These are phyloP conservation scores for Salix viminalis DNA, from an alignment of 345 rosid species.

Conservation along the genomic window DNA sequence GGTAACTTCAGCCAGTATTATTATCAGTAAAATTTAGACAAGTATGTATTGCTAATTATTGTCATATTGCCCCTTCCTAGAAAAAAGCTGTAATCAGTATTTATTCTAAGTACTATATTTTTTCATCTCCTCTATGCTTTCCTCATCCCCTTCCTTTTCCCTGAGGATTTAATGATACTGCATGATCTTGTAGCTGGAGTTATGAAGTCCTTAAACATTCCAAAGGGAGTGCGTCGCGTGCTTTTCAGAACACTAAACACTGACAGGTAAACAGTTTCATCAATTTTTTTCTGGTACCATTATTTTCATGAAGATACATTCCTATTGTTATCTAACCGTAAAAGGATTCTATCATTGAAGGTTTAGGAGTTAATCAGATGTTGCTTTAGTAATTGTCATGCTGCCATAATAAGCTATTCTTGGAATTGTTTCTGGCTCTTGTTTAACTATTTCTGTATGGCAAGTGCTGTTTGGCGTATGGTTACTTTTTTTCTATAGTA, in stretches of 20 bases:
- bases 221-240: constrained; percentile 73
- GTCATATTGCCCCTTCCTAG: too few species aligned
- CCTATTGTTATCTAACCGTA: too few species aligned
- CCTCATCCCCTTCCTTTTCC: not conserved
- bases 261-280: constrained; percentile 48
- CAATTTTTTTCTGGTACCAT: too few species aligned
- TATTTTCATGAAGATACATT: too few species aligned
- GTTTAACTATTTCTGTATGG: too few species aligned
- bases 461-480: too few species aligned
- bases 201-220: constrained; percentile 75
- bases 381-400: too few species aligned
- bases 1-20: not conserved
- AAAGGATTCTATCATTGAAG: too few species aligned
- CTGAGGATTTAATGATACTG: not conserved
- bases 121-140: not conserved
- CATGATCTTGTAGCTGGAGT: constrained; percentile 53
- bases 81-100: not conserved
- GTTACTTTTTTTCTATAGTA: too few species aligned
- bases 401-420: too few species aligned
- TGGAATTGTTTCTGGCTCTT: too few species aligned
- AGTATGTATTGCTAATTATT: not conserved
- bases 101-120: not conserved
- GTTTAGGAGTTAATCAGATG: too few species aligned
- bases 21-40: not conserved
- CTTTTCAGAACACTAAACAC: constrained; percentile 83